Base-by-base conservation (phyloP, 108 stramenopile species). In the Skeletonema grethae region DNA sequence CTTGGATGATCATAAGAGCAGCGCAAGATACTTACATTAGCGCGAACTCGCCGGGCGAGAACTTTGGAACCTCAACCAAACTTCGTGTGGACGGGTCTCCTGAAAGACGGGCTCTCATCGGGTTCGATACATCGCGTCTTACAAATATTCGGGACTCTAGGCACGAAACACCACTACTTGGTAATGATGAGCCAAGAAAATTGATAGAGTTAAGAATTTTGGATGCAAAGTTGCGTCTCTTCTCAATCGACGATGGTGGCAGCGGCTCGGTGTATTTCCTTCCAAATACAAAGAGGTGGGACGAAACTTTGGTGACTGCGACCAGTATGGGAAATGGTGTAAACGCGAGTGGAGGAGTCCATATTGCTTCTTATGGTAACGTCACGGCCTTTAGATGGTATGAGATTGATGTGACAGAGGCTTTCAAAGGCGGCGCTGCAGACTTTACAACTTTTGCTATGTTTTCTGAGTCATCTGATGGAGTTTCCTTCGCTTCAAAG, bases 401-500 rank as follows among this genome's bases (percentile, higher is more conserved):
- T 6, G 60, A 61, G 34, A 61, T 61, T 36, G 60, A 61, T 36
- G 60, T 61, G 32, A 61, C 60, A 8, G 60, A 32, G 11, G 60
- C 60, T 29, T 36, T 61, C 18, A 16, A 6, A 35, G 18, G 60
- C 60, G 16, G 28, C 31, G 22, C 22, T 7, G 6, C 6, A 35
- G 50, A 53, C 50, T 53, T 53, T 7, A 32, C 38, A 36, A 61
- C 38, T 18, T 61, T 61, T n/a, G 34, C 22, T 7, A 61, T 61
- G 1, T 35, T 7, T 9, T 61, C 60, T 18, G 35, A 32, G 6
- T 61, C 60, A 12, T 61, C 60, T 32, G 18, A 61, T 61, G 60
- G 60, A 7, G 60, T 61, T 9, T n/a, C 30, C 60, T 61, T 32
- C 10, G 60, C 60, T 0, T 61, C 60, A 36, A 32, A 32, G 34